A percentile compares a stretch with the other conserved stretches of the same genome.
Evolutionary conservation across 805 yeast genomes (phyloP).

Genomic region (Suhomyces kilbournensis): DNA sequence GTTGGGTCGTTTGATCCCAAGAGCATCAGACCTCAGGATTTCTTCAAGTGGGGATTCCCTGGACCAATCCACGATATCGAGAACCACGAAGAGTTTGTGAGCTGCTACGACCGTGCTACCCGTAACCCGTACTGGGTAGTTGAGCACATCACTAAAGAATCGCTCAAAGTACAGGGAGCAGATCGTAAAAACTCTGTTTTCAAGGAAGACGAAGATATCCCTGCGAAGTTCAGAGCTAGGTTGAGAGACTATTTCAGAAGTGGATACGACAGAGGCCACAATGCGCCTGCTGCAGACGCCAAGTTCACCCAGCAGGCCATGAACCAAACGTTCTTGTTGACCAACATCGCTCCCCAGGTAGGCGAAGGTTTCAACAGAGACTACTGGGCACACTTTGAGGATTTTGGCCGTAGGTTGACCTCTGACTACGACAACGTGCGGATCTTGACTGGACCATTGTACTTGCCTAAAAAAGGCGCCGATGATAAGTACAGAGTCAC

Average conservation of each 20-base stretch:
- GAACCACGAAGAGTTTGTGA: conserved; percentile 69
- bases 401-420: conserved; percentile 78
- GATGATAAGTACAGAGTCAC: conserved; percentile 84
- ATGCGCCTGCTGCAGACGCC: conserved; percentile 97
- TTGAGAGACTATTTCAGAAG: conserved; percentile 87
- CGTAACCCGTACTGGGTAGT: conserved; percentile 88
- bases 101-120: conserved; percentile 81
- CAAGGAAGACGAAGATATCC: conserved; percentile 82
- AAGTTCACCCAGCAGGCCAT: conserved; percentile 85
- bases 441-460: conserved; percentile 90
- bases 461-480: conserved; percentile 71
- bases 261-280: conserved; percentile 96
- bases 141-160: conserved; percentile 80
- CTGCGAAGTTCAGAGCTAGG: conserved; percentile 69
- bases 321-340: conserved; percentile 88
- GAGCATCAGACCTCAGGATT: conserved; percentile 67
- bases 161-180: conserved; percentile 53
- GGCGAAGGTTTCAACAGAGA: conserved; percentile 98
- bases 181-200: conserved; percentile 82
- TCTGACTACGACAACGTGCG: conserved; percentile 70
- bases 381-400: conserved; percentile 95
- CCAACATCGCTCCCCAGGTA: conserved; percentile 95
- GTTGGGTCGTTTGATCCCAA: conserved; percentile 25
- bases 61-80: conserved; percentile 89
- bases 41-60: conserved; percentile 91